Percentiles rank a stretch among this genome's conserved stretches.
Conservation (phyloP, 306 rosid species). For the Lithocarpus polystachyus region DNA sequence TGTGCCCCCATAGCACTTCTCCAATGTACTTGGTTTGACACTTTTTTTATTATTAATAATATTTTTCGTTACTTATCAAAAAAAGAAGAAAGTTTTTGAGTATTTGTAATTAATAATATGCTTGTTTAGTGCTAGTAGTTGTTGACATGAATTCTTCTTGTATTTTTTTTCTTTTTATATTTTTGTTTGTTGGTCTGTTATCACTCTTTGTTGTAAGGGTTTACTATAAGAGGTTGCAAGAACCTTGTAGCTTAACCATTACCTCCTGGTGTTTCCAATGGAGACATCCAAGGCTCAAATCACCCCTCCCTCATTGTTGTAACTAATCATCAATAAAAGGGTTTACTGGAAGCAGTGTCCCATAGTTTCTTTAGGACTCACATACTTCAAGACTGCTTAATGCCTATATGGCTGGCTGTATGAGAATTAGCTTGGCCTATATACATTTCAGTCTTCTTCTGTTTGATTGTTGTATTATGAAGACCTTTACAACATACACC, state of each 20-base stretch:
- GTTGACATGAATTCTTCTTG: not conserved
- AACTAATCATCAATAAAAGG: too few species aligned
- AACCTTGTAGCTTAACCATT: too few species aligned
- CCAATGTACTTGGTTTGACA: too few species aligned
- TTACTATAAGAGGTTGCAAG: not conserved
- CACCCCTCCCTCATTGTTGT: too few species aligned
- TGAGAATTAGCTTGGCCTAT: conserved; percentile 2
- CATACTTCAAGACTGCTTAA: not conserved
- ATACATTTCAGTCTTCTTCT: not conserved
- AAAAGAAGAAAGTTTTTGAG: too few species aligned
- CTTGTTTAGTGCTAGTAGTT: not conserved
- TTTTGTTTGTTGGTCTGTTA: not conserved
- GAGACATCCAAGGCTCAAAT: too few species aligned
- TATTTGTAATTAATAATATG: not conserved
- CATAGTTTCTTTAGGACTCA: not conserved
- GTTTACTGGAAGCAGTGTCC: not conserved
- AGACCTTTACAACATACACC: not conserved
- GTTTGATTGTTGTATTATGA: conserved; percentile 5
- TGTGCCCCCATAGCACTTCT: too few species aligned
- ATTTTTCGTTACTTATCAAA: too few species aligned
- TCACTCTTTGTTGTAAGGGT: not conserved
- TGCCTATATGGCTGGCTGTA: not conserved
- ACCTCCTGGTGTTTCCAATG: too few species aligned
- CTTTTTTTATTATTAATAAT: too few species aligned
- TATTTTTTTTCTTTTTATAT: not conserved